Percentiles rank a stretch among this genome's conserved stretches.
Conservation (phyloP, 345 rosid species). For the Viola odorata region DNA sequence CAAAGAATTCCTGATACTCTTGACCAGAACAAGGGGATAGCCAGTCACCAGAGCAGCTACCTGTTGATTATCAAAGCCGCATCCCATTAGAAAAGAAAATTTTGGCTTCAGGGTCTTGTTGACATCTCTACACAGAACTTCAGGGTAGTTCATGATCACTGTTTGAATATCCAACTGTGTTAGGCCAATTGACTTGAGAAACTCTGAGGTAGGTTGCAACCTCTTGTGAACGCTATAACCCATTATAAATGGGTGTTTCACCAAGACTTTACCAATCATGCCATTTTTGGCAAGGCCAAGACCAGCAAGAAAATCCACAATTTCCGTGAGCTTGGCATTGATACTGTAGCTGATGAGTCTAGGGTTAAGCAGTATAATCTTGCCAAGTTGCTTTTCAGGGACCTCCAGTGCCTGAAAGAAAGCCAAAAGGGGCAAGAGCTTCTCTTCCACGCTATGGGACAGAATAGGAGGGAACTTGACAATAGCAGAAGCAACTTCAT, state of each 20-base stretch:
- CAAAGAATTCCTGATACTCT: slow-evolving; percentile 61
- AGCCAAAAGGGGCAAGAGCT: slow-evolving; percentile 77
- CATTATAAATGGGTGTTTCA: slow-evolving; percentile 62
- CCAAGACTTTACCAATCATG: slow-evolving; percentile 58
- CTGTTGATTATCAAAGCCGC: slow-evolving; percentile 53
- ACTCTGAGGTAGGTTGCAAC: slow-evolving; percentile 52
- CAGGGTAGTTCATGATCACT: slow-evolving; percentile 52
- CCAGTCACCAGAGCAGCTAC: slow-evolving; percentile 51
- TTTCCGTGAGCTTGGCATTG: slow-evolving; percentile 49
- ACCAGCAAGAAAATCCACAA: slow-evolving; percentile 51
- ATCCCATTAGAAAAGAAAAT: slow-evolving; percentile 33
- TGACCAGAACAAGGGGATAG: slow-evolving; percentile 60
- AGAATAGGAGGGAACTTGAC: slow-evolving; percentile 65
- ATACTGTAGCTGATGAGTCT: slow-evolving; percentile 78
- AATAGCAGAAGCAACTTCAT: slow-evolving; percentile 62
- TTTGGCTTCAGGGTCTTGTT: slow-evolving; percentile 53
- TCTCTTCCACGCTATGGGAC: slow-evolving; percentile 74
- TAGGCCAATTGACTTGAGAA: slow-evolving; percentile 53
- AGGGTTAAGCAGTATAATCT: slow-evolving; percentile 58
- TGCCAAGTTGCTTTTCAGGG: slow-evolving; percentile 68
- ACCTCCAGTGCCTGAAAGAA: slow-evolving; percentile 73
- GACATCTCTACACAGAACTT: slow-evolving; percentile 66
- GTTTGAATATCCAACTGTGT: slow-evolving; percentile 40
- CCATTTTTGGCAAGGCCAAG: slow-evolving; percentile 57
- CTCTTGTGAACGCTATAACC: slow-evolving; percentile 63